These are phyloP conservation scores for Kwoniella dejecticola DNA, from an alignment of 768 basidiomycete species.

Conservation along the genomic window DNA sequence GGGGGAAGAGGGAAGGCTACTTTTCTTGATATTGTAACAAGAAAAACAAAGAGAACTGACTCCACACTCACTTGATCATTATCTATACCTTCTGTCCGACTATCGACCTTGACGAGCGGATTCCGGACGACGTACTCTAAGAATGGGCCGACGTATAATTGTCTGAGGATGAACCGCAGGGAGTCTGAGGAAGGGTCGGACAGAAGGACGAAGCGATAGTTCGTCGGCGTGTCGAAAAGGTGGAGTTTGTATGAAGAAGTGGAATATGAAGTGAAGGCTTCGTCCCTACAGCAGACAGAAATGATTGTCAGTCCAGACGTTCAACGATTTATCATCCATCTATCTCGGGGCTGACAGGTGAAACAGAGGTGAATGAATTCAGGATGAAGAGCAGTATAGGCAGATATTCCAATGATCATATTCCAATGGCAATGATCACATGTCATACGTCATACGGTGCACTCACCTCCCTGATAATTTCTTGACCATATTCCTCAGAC, in stretches of 20 bases:
- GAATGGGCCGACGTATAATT: constrained; percentile 91
- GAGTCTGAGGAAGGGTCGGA: constrained; percentile 83
- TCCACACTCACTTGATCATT: constrained; percentile 67
- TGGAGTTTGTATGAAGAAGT: constrained; percentile 93
- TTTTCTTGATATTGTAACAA: too few relatives aligned
- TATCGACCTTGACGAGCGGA: constrained; percentile 81
- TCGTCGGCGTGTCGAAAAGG: constrained; percentile 84
- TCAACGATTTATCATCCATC: too few relatives aligned
- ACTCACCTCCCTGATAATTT: constrained; percentile 82
- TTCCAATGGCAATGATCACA: too few relatives aligned
- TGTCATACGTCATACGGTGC: background rate
- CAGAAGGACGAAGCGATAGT: constrained; percentile 94
- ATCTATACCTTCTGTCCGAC: constrained; percentile 79
- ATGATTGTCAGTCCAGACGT: too few relatives aligned
- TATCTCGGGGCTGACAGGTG: too few relatives aligned
- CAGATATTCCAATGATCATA: too few relatives aligned
- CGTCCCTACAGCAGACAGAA: constrained; percentile 67
- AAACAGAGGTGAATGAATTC: too few relatives aligned
- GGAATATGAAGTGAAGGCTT: constrained; percentile 84
- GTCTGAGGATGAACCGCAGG: constrained; percentile 76
- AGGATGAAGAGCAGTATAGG: too few relatives aligned
- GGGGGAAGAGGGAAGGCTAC: too few relatives aligned
- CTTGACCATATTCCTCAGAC: constrained; percentile 89
- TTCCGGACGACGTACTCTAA: constrained; percentile 91
- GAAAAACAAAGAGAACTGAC: too few relatives aligned